A percentile compares a stretch with the other conserved stretches of the same genome.
Evolutionary conservation across 495 filamentous ascomycete species (phyloP).

Genomic region (Chlorociboria aeruginascens): DNA sequence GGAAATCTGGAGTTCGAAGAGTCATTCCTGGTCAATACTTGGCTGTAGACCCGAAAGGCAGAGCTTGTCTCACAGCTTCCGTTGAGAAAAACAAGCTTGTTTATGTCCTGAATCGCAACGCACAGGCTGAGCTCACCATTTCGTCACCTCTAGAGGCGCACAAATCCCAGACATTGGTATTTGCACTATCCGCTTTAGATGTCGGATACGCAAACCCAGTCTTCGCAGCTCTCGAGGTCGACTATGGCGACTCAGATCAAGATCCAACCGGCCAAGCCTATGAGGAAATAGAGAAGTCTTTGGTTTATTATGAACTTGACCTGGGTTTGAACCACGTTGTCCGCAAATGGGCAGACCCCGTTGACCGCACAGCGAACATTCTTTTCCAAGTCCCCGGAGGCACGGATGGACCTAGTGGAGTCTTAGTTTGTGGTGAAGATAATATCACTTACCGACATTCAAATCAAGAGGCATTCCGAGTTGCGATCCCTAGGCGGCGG

Average conservation of each 20-base stretch:
- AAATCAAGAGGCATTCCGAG: slow-evolving; percentile 78
- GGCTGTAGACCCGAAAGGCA: slow-evolving; percentile 85
- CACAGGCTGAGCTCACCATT: slow-evolving; percentile 87
- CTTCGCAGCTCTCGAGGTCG: slow-evolving; percentile 88
- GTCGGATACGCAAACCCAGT: slow-evolving; percentile 95
- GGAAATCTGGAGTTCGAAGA: slow-evolving; percentile 89
- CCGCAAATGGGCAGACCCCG: slow-evolving; percentile 85
- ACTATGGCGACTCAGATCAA: slow-evolving; percentile 84
- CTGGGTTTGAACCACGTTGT: slow-evolving; percentile 95
- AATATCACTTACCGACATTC: slow-evolving; percentile 91
- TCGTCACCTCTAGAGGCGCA: slow-evolving; percentile 97
- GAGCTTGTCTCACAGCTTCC: slow-evolving; percentile 86
- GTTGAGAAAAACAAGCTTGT: slow-evolving; percentile 99
- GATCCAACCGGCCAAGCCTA: slow-evolving; percentile 79
- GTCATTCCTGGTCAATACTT: slow-evolving; percentile 94
- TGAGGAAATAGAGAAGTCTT: slow-evolving; percentile 69
- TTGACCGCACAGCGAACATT: slow-evolving; percentile 80
- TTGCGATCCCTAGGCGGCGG: slow-evolving; percentile 75
- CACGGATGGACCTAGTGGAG: slow-evolving; percentile 84
- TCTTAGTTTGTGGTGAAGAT: slow-evolving; percentile 88
- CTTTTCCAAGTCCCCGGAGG: slow-evolving; percentile 95
- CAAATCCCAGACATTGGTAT: slow-evolving; percentile 85
- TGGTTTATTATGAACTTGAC: slow-evolving; percentile 97
- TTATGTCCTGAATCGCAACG: slow-evolving; percentile 93
- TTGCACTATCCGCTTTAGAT: slow-evolving; percentile 76